Percentiles rank a stretch among this genome's conserved stretches.
Evolutionary conservation across 2,329 filamentous ascomycete species (phyloP).

Genomic region (Lecanicillium sp.): DNA sequence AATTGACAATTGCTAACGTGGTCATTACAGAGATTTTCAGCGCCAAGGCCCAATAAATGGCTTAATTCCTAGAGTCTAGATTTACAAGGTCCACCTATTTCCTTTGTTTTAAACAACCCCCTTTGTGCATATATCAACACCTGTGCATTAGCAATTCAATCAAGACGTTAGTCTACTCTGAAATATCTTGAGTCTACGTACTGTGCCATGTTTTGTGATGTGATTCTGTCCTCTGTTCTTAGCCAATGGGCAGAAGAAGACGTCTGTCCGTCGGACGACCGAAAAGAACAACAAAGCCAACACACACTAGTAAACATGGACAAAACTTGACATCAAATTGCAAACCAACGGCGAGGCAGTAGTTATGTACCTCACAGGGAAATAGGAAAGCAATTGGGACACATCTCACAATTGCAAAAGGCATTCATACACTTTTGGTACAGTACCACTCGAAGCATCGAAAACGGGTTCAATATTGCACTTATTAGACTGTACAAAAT

Average conservation of each 20-base stretch:
- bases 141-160: conserved; percentile 54
- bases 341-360: too few relatives aligned
- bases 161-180: conserved; percentile 22
- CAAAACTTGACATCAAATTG: too few relatives aligned
- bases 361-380: too few relatives aligned
- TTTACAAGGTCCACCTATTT: conserved; percentile 31
- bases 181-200: background rate
- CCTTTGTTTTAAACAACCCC: conserved; percentile 38
- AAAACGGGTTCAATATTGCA: conserved; percentile 6
- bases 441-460: too few relatives aligned
- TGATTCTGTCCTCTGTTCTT: too few relatives aligned
- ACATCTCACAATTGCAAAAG: too few relatives aligned
- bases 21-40: conserved; percentile 47
- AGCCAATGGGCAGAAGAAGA: too few relatives aligned
- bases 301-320: too few relatives aligned
- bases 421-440: too few relatives aligned
- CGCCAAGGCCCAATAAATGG: conserved; percentile 54
- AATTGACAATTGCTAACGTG: conserved; percentile 22
- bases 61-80: conserved; percentile 26
- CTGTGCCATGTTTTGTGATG: background rate
- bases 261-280: too few relatives aligned
- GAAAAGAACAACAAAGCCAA: too few relatives aligned
- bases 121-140: conserved; percentile 49
- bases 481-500: conserved; percentile 2
- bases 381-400: too few relatives aligned